phyloP scores from a whole-genome alignment of 805 yeast genomes.

The Zygoascus biomembranicola region DNA sequence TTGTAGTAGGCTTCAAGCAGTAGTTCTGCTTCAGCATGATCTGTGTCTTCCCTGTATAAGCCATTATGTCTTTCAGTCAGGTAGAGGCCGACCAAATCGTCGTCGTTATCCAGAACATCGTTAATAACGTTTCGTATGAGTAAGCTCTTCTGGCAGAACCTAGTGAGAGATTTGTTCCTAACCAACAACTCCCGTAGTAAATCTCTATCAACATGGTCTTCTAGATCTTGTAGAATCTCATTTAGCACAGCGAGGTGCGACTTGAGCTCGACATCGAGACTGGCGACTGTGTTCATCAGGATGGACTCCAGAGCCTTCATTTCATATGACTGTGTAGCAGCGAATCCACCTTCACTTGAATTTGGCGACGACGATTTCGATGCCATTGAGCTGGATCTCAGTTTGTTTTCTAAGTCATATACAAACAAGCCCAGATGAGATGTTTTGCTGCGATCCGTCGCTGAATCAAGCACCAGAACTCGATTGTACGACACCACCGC shows the following conservation, averaged over 20 bases:
- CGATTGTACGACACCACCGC: constrained; percentile 49
- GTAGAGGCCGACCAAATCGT: constrained; percentile 74
- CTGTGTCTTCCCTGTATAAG: constrained; percentile 28
- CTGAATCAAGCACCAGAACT: constrained; percentile 57
- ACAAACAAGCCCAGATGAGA: constrained; percentile 68
- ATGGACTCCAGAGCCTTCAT: constrained; percentile 78
- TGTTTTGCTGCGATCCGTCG: constrained; percentile 20
- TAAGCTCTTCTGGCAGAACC: constrained; percentile 65
- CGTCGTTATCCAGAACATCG: constrained; percentile 79
- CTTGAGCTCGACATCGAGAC: constrained; percentile 67
- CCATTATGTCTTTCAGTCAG: constrained; percentile 42
- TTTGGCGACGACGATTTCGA: constrained; percentile 33
- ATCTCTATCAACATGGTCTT: constrained; percentile 70
- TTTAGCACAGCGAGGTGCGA: constrained; percentile 53
- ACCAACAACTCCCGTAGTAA: constrained; percentile 65
- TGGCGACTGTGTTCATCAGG: constrained; percentile 69
- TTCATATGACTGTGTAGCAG: constrained; percentile 50
- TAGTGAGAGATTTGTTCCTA: constrained; percentile 59
- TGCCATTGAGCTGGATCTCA: constrained; percentile 38
- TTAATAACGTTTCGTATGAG: constrained; percentile 76
- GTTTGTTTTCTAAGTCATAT: constrained; percentile 74
- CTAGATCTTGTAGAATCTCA: constrained; percentile 57
- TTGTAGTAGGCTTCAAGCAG: constrained; percentile 80
- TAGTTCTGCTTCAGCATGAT: constrained; percentile 70
- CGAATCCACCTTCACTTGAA: neutral